Conservation (phyloP, 2,329 filamentous ascomycete genomes). For the Penicillium sp. region DNA sequence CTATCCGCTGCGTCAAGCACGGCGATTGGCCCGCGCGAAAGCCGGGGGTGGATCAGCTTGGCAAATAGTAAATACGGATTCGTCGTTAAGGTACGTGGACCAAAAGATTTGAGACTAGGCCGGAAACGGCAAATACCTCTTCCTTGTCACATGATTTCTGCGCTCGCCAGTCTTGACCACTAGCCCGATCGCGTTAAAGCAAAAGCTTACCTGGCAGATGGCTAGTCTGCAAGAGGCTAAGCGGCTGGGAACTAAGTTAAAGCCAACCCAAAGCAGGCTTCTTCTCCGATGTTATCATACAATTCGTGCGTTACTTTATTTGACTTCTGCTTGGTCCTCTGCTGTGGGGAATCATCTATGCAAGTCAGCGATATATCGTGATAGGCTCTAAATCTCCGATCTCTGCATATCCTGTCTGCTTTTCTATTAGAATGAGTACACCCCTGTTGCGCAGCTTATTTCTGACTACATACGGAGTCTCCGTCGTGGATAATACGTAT, state of each 20-base stretch:
- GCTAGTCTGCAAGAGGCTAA: not conserved
- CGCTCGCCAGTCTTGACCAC: too few species aligned
- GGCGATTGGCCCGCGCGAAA: not conserved
- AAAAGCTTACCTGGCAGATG: not conserved
- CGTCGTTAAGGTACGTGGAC: too few species aligned
- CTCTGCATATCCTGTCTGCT: not conserved
- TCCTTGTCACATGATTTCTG: not conserved
- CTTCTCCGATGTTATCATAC: not conserved
- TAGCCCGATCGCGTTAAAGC: not conserved
- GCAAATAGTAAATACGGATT: not conserved
- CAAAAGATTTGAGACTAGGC: too few species aligned
- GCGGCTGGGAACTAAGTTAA: not conserved
- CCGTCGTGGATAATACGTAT: not conserved
- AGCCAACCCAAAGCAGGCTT: not conserved
- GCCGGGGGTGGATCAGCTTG: not conserved
- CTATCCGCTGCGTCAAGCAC: not conserved
- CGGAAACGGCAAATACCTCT: not conserved
- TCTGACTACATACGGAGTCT: not conserved
- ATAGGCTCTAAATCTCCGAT: not conserved
- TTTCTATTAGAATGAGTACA: not conserved
- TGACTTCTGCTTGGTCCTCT: not conserved
- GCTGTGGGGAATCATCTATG: too few species aligned
- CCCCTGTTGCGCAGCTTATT: not conserved
- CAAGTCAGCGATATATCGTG: not conserved
- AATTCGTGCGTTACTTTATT: not conserved